These are phyloP conservation scores for Hygrocybe punicea DNA, from an alignment of 768 basidiomycete genomes.

Conservation along the genomic window DNA sequence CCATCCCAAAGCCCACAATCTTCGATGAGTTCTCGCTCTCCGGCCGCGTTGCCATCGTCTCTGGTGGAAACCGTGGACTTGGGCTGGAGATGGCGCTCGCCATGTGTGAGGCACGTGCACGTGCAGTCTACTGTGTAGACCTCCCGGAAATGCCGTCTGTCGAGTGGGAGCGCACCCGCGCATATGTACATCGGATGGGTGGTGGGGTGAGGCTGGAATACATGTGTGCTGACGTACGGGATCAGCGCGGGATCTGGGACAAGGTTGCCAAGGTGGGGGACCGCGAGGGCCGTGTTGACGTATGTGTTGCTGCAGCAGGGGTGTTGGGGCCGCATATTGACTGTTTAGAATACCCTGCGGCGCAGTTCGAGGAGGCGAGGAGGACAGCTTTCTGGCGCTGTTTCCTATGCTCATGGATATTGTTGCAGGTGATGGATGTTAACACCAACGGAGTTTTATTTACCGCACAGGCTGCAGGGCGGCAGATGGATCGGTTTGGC, in stretches of 20 bases:
- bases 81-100: conserved; percentile 83
- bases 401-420: background rate
- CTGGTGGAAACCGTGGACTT: conserved; percentile 64
- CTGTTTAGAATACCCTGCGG: conserved; percentile 62
- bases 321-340: conserved; percentile 57
- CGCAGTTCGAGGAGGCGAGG: conserved; percentile 68
- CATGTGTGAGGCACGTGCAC: conserved; percentile 68
- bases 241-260: conserved; percentile 60
- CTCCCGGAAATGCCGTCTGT: conserved; percentile 52
- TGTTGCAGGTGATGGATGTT: conserved; percentile 56
- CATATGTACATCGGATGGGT: conserved; percentile 48
- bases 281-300: conserved; percentile 67
- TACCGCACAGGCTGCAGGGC: conserved; percentile 62
- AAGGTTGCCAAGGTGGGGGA: conserved; percentile 57
- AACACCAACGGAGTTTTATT: conserved; percentile 64
- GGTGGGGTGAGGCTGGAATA: conserved; percentile 53
- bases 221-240: conserved; percentile 58
- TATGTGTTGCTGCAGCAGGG: conserved; percentile 76
- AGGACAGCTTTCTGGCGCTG: conserved; percentile 13
- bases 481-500: conserved; percentile 56
- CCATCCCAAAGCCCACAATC: conserved; percentile 46
- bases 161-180: conserved; percentile 53
- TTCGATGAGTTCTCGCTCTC: conserved; percentile 57
- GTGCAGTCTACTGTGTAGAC: conserved; percentile 67
- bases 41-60: conserved; percentile 58